A percentile compares a stretch with the other conserved stretches of the same genome.
Evolutionary conservation across 2,329 filamentous ascomycete genomes (phyloP).

Genomic region (Aspergillus niger): DNA sequence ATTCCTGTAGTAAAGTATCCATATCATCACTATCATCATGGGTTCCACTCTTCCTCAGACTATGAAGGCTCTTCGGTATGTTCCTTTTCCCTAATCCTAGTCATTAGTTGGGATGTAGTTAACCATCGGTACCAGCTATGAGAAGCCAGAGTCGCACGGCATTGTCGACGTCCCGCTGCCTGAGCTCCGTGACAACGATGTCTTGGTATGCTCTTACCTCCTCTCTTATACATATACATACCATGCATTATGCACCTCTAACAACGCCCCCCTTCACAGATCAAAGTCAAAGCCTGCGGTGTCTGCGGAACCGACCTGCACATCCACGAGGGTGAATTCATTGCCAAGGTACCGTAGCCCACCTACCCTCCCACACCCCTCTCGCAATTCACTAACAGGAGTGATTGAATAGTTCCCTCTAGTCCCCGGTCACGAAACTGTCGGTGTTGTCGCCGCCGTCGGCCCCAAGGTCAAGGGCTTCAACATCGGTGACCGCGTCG

Average conservation of each 20-base stretch:
- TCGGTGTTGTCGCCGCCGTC: slow-evolving; percentile 63
- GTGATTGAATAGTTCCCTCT: slow-evolving; percentile 57
- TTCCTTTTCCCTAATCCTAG: slow-evolving; percentile 6
- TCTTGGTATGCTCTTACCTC: slow-evolving; percentile 49
- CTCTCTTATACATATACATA: not conserved
- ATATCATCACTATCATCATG: slow-evolving; percentile 30
- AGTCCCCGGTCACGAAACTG: slow-evolving; percentile 69
- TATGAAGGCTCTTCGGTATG: slow-evolving; percentile 65
- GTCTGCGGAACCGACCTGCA: slow-evolving; percentile 60
- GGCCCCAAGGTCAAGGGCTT: slow-evolving; percentile 63
- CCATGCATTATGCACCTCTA: not conserved
- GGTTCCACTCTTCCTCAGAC: slow-evolving; percentile 50
- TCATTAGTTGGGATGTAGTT: not conserved
- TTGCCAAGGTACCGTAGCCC: slow-evolving; percentile 49
- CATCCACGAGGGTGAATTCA: slow-evolving; percentile 67
- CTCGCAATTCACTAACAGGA: not conserved
- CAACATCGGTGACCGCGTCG: slow-evolving; percentile 64
- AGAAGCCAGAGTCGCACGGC: slow-evolving; percentile 62
- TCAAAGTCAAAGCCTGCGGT: slow-evolving; percentile 69
- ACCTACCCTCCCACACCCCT: not conserved
- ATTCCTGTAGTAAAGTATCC: not conserved
- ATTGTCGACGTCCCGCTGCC: slow-evolving; percentile 66
- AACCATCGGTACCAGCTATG: slow-evolving; percentile 48
- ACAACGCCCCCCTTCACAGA: slow-evolving; percentile 28
- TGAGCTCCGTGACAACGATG: slow-evolving; percentile 60